Conservation (phyloP, 148 eudicot genomes). For the Euryodendron excelsum region DNA sequence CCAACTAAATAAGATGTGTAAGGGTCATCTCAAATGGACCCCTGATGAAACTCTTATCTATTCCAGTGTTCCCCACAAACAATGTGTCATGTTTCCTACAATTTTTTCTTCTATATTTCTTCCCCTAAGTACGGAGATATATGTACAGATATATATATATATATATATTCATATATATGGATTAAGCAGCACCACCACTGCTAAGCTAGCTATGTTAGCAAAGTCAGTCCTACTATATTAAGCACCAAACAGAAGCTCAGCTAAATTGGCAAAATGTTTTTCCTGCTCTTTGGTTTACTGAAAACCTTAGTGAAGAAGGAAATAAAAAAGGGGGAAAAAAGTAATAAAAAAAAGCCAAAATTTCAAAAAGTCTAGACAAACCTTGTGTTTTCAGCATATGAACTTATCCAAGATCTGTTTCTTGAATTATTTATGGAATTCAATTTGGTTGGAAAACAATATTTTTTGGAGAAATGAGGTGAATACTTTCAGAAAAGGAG, state of each 20-base stretch:
- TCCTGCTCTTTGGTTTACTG: background rate
- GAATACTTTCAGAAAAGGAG: background rate
- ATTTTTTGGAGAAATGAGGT: too few relatives aligned
- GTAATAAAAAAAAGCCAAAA: background rate
- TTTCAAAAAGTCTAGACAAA: too few relatives aligned
- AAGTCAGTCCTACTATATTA: too few relatives aligned
- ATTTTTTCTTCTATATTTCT: background rate
- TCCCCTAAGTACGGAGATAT: background rate
- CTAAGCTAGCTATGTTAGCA: too few relatives aligned
- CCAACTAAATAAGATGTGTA: slow-evolving; percentile 33
- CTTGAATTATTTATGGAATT: background rate
- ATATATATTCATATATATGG: too few relatives aligned
- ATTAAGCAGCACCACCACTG: too few relatives aligned
- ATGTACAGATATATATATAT: too few relatives aligned
- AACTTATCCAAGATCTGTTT: too few relatives aligned
- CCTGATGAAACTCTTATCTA: slow-evolving; percentile 19
- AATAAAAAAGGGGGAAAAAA: background rate
- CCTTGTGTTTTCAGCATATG: too few relatives aligned
- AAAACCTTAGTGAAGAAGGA: background rate
- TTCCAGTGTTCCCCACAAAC: slow-evolving; percentile 29
- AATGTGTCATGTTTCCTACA: slow-evolving; percentile 38
- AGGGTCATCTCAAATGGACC: slow-evolving; percentile 49
- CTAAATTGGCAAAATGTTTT: background rate
- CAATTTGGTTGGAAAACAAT: background rate
- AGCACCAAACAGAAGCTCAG: slow-evolving; percentile 9